Conservation (phyloP, 129 eudicot genomes). For the Gnaphalium uliginosum region DNA sequence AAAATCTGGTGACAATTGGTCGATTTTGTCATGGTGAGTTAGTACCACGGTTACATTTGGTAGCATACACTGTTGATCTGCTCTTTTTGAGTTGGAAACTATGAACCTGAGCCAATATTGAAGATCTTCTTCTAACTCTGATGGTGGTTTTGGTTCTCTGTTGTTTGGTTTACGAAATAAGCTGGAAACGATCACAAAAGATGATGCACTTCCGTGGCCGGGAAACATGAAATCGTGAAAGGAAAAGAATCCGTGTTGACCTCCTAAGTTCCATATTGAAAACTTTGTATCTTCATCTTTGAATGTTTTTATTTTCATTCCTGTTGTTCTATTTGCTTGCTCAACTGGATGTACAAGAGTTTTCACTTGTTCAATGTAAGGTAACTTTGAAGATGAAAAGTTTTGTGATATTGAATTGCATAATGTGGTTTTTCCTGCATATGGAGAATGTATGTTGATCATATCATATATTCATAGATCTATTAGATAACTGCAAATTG, state of each 20-base stretch:
- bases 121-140: constrained; percentile 78
- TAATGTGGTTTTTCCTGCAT: constrained; percentile 82
- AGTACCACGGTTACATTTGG: constrained; percentile 84
- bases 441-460: constrained; percentile 9
- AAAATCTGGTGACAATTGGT: constrained; percentile 42
- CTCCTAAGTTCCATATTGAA: constrained; percentile 87
- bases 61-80: constrained; percentile 78
- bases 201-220: constrained; percentile 74
- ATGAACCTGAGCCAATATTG: constrained; percentile 91
- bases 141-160: constrained; percentile 58
- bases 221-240: constrained; percentile 96
- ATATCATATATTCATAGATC: neutral
- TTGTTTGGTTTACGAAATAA: constrained; percentile 66
- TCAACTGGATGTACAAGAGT: constrained; percentile 78
- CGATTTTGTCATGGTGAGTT: constrained; percentile 78
- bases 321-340: constrained; percentile 69
- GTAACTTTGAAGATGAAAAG: constrained; percentile 59
- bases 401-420: constrained; percentile 72
- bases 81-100: constrained; percentile 78
- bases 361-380: constrained; percentile 70
- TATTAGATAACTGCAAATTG: neutral
- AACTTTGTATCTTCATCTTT: constrained; percentile 75
- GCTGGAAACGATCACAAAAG: constrained; percentile 63
- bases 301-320: constrained; percentile 64
- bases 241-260: constrained; percentile 72